Evolutionary conservation across 106 monocot genomes (phyloP).

Genomic region (Gastrodia elata): DNA sequence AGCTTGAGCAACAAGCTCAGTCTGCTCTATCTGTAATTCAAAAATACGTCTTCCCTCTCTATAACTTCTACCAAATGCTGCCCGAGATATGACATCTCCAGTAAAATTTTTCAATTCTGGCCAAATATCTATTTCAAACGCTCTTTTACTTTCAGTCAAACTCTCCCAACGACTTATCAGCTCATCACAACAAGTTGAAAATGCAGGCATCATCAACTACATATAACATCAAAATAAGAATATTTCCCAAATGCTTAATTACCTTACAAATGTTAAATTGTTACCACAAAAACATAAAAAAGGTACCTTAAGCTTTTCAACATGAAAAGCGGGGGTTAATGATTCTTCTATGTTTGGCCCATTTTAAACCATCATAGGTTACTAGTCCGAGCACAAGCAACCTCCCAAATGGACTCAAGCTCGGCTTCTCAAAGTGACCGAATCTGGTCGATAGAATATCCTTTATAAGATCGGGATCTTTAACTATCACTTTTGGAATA

Average conservation of each 20-base stretch:
- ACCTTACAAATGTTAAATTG: background rate
- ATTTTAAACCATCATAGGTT: slow-evolving; percentile 59
- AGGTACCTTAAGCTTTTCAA: slow-evolving; percentile 74
- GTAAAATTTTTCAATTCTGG: slow-evolving; percentile 51
- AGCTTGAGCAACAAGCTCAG: slow-evolving; percentile 16
- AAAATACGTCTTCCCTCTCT: slow-evolving; percentile 37
- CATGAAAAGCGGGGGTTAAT: slow-evolving; percentile 80
- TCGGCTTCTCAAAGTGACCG: slow-evolving; percentile 44
- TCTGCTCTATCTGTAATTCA: slow-evolving; percentile 33
- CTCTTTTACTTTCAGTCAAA: slow-evolving; percentile 9
- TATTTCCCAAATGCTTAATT: background rate
- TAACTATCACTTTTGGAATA: slow-evolving; percentile 40
- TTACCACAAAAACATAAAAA: background rate
- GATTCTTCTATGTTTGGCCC: slow-evolving; percentile 67
- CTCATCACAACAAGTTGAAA: slow-evolving; percentile 23
- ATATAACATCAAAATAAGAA: background rate
- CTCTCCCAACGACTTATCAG: slow-evolving; percentile 22
- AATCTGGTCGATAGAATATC: slow-evolving; percentile 54
- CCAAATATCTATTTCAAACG: slow-evolving; percentile 37
- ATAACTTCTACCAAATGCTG: slow-evolving; percentile 40
- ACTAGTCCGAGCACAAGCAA: slow-evolving; percentile 27
- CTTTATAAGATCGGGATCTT: slow-evolving; percentile 49
- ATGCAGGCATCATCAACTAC: slow-evolving; percentile 15
- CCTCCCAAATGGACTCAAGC: slow-evolving; percentile 3
- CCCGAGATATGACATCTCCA: slow-evolving; percentile 58